Base-by-base conservation (phyloP, 345 rosid genomes). In the Hirschfeldia incana region DNA sequence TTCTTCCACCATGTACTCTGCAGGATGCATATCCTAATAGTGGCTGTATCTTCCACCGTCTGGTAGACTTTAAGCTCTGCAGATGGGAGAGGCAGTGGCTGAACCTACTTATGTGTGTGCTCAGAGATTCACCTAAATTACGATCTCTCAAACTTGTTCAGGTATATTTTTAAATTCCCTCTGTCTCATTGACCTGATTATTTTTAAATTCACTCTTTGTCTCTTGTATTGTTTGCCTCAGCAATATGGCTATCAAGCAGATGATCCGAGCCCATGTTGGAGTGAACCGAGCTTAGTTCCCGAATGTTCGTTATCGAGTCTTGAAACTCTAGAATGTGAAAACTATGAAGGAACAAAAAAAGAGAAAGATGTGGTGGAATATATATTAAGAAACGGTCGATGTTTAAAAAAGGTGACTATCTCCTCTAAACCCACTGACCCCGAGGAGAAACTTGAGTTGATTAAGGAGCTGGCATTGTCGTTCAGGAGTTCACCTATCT, bases 1-100 rank as follows among this genome's bases (percentile, higher is more conserved):
- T 6, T 49, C 17, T 49, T 51, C 58, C 58, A 15, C 21, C 21
- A 51, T 51, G 58, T 8, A 51, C 8, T 13, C n/a, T 60, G 44
- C 46, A 75, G 78, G 8, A 27, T n/a, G 65, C 10, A 8, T 66
- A 75, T 37, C 72, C 65, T 75, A 33, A 6, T 34, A 11, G 1
- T 13, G 65, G 72, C 26, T 34, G 57, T 55, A 17, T 75, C 46
- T 75, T 75, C 55, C 5, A 17, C 13, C 11, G 17, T 34, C 78
- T 75, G 6, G 57, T 75, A 26, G 15, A 75, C 27, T 39, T 75
- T 26, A 57, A 0, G 58, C 7, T 75, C 37, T 67, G 78, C 46
- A 75, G 66, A 75, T 66, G 78, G 67, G 5, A 39, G 32, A 6
- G 12, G 5, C 11, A 21, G 11, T 75, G 78, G 72, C n/a, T 65